Base-by-base conservation (phyloP, 75 land plant genomes). In the Cupressus sempervirens region DNA sequence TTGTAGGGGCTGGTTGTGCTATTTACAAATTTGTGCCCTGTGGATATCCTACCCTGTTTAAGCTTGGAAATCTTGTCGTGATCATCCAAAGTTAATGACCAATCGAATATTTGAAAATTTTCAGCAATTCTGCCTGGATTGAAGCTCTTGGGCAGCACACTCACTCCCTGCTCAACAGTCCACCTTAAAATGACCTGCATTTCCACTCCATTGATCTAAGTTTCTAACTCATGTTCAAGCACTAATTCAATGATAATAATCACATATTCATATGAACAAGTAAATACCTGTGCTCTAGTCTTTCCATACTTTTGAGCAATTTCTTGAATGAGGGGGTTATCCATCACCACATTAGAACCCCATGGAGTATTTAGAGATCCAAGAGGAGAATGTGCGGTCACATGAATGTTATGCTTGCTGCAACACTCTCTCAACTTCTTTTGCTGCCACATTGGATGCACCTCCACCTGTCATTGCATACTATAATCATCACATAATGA, bases 101-200 rank as follows among this genome's bases (percentile, higher is more conserved):
- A 62, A 62, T 62, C 68, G 23, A 62, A 62, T 4, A 62, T 62
- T 26, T 62, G 68, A 26, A 62, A 62, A 6, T 62, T 62, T 62
- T 62, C 68, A 62, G 68, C 23, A 6, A 62, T 62, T 62, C 68
- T 62, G 23, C n/a, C 68, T 62, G 20, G 6, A 13, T 62, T 62
- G 68, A 11, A 62, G n/a, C 68, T 62, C 68, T 62, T 62, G 68
- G 68, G 68, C 68, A 62, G 68, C 68, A 62, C 68, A 48, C 52
- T 48, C 52, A 48, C 52, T 48, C 52, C 52, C 11, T 48, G 52
- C 52, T 48, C 52, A 10, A 62, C 1, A 1, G n/a, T n/a, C 68
- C 68, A 62, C n/a, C 68, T 62, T 26, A 62, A 62, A 18, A 62
- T 62, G 4, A 62, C 68, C 68, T 62, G 68, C 68, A 62, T 4